A percentile compares a stretch with the other conserved stretches of the same genome.
These are phyloP conservation scores for Penicillium capsulatum DNA, from an alignment of 2,329 filamentous ascomycete species.

Conservation along the genomic window DNA sequence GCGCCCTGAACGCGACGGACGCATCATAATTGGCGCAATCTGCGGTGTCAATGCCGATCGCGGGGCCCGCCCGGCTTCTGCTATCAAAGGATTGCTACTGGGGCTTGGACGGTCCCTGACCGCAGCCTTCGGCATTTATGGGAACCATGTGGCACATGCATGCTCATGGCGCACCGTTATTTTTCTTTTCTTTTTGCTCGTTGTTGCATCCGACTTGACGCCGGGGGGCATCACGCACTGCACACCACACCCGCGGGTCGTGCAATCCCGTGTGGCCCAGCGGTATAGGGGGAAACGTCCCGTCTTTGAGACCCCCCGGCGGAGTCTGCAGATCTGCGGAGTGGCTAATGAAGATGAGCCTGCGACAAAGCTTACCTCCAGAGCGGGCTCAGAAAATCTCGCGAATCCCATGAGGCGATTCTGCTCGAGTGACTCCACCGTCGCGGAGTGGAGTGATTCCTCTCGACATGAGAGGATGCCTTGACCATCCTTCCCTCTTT, in stretches of 20 bases:
- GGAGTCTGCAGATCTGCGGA: slow-evolving; percentile 14
- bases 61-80: not conserved
- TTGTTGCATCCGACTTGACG: no score
- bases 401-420: not conserved
- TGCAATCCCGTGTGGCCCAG: no score
- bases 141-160: slow-evolving; percentile 12
- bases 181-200: no score
- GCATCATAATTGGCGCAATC: slow-evolving; percentile 4
- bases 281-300: no score
- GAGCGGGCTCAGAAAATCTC: not conserved
- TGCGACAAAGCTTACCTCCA: slow-evolving; percentile 17
- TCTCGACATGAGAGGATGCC: no score
- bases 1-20: slow-evolving; percentile 4
- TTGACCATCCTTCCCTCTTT: not conserved
- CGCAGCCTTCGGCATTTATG: not conserved
- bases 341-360: slow-evolving; percentile 21
- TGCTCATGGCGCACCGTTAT: not conserved
- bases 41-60: slow-evolving; percentile 12
- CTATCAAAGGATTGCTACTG: no score
- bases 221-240: not conserved
- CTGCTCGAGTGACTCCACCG: slow-evolving; percentile 1
- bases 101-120: not conserved
- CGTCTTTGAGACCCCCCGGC: slow-evolving; percentile 3
- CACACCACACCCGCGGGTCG: no score
- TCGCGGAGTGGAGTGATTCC: not conserved